phyloP scores from a whole-genome alignment of 768 basidiomycete genomes.

The Nidularia pulvinata region DNA sequence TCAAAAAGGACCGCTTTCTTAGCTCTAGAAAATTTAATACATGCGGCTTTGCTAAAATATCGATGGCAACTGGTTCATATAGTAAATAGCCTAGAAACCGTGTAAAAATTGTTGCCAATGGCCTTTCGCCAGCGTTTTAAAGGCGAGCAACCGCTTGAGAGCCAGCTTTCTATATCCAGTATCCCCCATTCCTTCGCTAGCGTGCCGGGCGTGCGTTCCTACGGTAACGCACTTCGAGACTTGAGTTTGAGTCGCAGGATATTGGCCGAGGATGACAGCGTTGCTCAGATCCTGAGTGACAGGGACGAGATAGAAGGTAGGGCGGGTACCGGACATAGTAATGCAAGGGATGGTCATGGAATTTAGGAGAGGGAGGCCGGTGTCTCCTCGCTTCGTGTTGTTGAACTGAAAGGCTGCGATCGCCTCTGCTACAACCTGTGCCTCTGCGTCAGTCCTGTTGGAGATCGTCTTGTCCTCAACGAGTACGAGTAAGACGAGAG shows the following conservation, averaged over 20 bases:
- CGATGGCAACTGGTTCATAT: no score
- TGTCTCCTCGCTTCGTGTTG: slow-evolving; percentile 15
- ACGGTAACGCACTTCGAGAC: slow-evolving; percentile 22
- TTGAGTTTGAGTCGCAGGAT: slow-evolving; percentile 14
- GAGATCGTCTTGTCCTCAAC: slow-evolving; percentile 15
- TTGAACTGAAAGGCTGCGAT: slow-evolving; percentile 29
- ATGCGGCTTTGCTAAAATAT: no score
- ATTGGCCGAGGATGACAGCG: slow-evolving; percentile 17
- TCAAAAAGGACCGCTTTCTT: no score
- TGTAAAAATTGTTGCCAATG: no score
- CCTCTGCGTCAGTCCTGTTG: slow-evolving; percentile 12
- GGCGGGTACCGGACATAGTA: slow-evolving; percentile 27
- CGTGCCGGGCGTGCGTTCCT: no score
- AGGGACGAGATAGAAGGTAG: slow-evolving; percentile 30
- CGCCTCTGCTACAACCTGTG: slow-evolving; percentile 22
- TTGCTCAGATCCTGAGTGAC: slow-evolving; percentile 25
- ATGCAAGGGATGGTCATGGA: slow-evolving; percentile 29
- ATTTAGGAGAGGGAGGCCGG: slow-evolving; percentile 11
- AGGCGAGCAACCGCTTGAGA: no score
- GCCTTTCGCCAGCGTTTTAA: no score
- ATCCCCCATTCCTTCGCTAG: no score
- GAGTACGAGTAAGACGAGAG: slow-evolving; percentile 20
- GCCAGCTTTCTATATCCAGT: no score
- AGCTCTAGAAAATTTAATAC: no score
- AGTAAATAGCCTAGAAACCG: no score